Evolutionary conservation across 495 filamentous ascomycete genomes (phyloP), one percentile per base, ranked within the genome.

Genomic region (Mytilinidion resinicola): DNA sequence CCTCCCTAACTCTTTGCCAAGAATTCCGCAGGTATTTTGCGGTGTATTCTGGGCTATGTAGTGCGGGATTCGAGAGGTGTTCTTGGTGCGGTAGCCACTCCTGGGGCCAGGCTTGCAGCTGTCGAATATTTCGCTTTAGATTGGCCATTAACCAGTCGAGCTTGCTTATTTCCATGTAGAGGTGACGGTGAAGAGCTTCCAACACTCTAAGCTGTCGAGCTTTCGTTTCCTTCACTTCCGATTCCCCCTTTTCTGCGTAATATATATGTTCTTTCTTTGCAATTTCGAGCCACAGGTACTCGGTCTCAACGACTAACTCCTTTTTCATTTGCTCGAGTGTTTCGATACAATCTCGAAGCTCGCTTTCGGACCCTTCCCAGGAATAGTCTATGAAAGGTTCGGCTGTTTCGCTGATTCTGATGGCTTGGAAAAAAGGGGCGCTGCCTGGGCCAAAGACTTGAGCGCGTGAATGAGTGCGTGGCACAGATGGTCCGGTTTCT

Each of bases 91-190:
- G 44, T 21, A 48, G 19, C 44, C 44, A 48, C 4, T 21, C 44
- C 4, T n/a, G 10, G n/a, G 12, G n/a, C 3, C 6, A 1, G n/a
- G 19, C 12, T 21, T 57, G 17, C 3, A 53, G 15, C 47, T 58
- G 56, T 11, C 20, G 56, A 10, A 53, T 52, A 34, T 53, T 52
- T 35, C 53, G 53, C 20, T 42, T 35, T 9, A 48, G 38, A 21
- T 58, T 36, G 9, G 56, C 56, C 6, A 58, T 53, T 46, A 58
- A 54, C 56, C 56, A 58, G 21, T 53, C 36, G 46, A 58, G n/a
- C 9, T 17, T 20, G 9, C 49, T 37, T 4, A 58, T 51, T 6
- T 42, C 33, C 20, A 11, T 19, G 49, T 48, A 58, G 36, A 30
- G 25, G 1, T 17, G 53, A 34, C n/a, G 12, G 35, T 58, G 56